Conservation (phyloP, 2,329 filamentous ascomycete species). For the Periconia macrospinosa region DNA sequence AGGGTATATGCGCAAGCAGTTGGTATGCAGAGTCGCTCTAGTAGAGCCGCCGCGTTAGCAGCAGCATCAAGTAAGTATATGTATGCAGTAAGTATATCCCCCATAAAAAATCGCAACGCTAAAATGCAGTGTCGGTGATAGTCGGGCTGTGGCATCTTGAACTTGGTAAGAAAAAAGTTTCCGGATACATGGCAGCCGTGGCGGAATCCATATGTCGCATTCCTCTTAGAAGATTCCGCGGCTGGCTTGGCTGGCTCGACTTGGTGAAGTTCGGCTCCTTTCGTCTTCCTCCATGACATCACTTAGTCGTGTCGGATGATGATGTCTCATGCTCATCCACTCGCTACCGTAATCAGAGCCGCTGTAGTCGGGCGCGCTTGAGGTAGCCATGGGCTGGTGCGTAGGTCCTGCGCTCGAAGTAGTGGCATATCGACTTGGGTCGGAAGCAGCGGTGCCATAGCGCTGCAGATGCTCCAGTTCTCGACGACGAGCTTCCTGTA, state of each 20-base stretch:
- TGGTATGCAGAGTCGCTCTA: background rate
- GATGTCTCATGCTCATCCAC: constrained; percentile 42
- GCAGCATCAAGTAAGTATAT: background rate
- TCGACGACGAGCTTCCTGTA: constrained; percentile 52
- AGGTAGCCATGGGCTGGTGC: constrained; percentile 19
- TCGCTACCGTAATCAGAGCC: constrained; percentile 41
- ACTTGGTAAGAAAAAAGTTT: background rate
- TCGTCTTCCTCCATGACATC: constrained; percentile 46
- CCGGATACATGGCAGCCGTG: background rate
- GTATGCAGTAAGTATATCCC: background rate
- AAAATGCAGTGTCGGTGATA: background rate
- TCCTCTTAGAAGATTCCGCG: constrained; percentile 23
- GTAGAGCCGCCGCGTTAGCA: background rate
- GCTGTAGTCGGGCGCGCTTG: constrained; percentile 37
- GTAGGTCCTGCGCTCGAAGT: constrained; percentile 26
- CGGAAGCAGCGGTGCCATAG: constrained; percentile 45
- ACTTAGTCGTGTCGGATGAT: constrained; percentile 43
- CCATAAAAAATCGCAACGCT: background rate
- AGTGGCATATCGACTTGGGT: constrained; percentile 29
- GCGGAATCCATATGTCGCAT: background rate
- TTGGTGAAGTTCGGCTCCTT: constrained; percentile 40
- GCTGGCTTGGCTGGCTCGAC: constrained; percentile 39
- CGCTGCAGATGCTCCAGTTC: constrained; percentile 52
- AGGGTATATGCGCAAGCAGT: background rate
- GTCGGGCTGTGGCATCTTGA: background rate